Conservation (phyloP, 495 filamentous ascomycete genomes). For the Aspergillus wentii region DNA sequence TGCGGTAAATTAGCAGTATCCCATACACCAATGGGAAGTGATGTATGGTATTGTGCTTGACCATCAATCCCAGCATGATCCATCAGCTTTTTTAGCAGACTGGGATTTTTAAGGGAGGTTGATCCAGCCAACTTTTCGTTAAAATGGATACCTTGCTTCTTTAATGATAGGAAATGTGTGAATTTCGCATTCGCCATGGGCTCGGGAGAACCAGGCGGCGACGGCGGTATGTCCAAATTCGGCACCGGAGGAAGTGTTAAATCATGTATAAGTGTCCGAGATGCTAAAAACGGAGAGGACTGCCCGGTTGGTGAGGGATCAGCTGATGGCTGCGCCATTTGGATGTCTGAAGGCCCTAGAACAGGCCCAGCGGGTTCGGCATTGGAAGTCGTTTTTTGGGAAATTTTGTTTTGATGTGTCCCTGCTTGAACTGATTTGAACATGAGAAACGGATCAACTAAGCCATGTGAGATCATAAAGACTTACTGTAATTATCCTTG, state of each 20-base stretch:
- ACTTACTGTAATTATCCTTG: conserved; percentile 14
- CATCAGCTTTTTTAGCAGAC: conserved; percentile 71
- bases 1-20: conserved; percentile 60
- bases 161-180: conserved; percentile 76
- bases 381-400: background rate
- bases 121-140: conserved; percentile 74
- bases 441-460: conserved; percentile 1
- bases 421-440: conserved; percentile 2
- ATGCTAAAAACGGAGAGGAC: conserved; percentile 64
- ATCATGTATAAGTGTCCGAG: conserved; percentile 64
- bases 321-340: conserved; percentile 15
- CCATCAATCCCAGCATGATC: conserved; percentile 70
- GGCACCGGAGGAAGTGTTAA: conserved; percentile 80
- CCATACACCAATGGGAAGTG: conserved; percentile 63
- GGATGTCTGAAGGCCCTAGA: conserved; percentile 37
- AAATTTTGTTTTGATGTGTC: background rate
- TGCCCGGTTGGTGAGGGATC: conserved; percentile 29
- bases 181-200: conserved; percentile 66
- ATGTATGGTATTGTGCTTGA: conserved; percentile 68
- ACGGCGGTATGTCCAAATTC: conserved; percentile 76
- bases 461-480: background rate
- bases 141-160: conserved; percentile 84
- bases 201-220: conserved; percentile 73
- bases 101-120: conserved; percentile 74
- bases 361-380: conserved; percentile 34